phyloP scores from a whole-genome alignment of 1,284 basidiomycete species.

The Pholiota adiposa region DNA sequence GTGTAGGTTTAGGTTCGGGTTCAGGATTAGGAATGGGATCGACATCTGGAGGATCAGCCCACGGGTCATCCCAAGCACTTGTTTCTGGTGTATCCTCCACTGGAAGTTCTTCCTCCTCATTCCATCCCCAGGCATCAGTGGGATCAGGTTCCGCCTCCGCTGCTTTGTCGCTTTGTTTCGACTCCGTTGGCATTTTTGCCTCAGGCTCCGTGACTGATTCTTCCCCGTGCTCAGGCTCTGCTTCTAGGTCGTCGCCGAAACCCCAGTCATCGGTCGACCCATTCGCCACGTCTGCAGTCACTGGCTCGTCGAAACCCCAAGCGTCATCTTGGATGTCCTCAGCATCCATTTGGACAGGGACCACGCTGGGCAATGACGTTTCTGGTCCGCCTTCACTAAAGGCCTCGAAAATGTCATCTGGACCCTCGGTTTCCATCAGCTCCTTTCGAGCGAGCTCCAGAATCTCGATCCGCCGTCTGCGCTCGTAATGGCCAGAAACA shows the following conservation, averaged over 20 bases:
- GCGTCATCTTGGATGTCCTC: conserved; percentile 39
- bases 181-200: conserved; percentile 17
- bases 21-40: conserved; percentile 13
- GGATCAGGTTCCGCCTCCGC: conserved; percentile 39
- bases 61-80: conserved; percentile 61
- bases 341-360: conserved; percentile 38
- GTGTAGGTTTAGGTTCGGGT: conserved; percentile 20
- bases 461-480: conserved; percentile 63
- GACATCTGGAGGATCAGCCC: conserved; percentile 43
- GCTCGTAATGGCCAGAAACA: conserved; percentile 73
- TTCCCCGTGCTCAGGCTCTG: conserved; percentile 18
- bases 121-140: conserved; percentile 71
- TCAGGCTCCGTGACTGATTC: conserved; percentile 25
- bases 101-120: conserved; percentile 42
- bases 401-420: conserved; percentile 40
- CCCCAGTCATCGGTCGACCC: conserved; percentile 31
- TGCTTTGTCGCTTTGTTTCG: conserved; percentile 8
- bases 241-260: conserved; percentile 43
- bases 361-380: conserved; percentile 30
- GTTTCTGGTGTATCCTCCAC: conserved; percentile 34
- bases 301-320: conserved; percentile 42
- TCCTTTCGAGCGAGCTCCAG: conserved; percentile 59
- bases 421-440: conserved; percentile 43
- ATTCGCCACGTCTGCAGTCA: conserved; percentile 28
- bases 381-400: conserved; percentile 39